Base-by-base conservation (phyloP, 2,329 filamentous ascomycete genomes). In the Monilinia vaccinii-corymbosi region DNA sequence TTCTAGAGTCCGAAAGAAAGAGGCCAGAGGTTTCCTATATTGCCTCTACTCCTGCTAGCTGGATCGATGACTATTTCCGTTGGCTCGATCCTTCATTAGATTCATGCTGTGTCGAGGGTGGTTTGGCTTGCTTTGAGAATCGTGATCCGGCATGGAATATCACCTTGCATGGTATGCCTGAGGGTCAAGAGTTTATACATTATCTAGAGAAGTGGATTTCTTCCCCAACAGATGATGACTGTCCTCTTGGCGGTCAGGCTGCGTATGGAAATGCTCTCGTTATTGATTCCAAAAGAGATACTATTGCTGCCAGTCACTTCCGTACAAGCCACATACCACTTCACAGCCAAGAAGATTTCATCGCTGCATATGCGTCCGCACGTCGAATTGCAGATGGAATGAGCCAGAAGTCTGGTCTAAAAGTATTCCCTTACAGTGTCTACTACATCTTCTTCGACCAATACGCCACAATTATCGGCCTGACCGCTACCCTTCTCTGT, bases 391-490 rank as follows among this genome's bases (percentile, higher is more conserved):
- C 93, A 0, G 76, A 84, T 14, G 87, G 88, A 32, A 86, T 99
- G 56, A 86, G 81, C 16, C 75, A 81, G 57, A 79, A 81, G 56
- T 92, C 91, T 5, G 82, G 85, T 6, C 84, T 89, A 25, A 86
- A 94, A 28, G 86, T 99, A 3, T 99, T 99, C 79, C 91, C 94
- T 0, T 99, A 99, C 77, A 95, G 90, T 67, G 87, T 97, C 62
- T 96, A 96, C 73, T 99, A 99, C 77, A 92, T 99, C 72, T 99
- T 97, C 81, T 99, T 99, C 72, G 94, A 99, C 72, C 94, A 97
- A 72, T 99, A 99, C 71, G 82, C 90, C 7, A 83, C 83, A 61
- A 97, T 99, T 63, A 84, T 96, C 23, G 80, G 81, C 13, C 80
- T 97, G 4, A 92, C 93, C 0, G 87, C 82, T 0, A 84, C 87